Evolutionary conservation across 1,139 yeast species (phyloP).

Genomic region (Sugiyamaella grinbergsii): DNA sequence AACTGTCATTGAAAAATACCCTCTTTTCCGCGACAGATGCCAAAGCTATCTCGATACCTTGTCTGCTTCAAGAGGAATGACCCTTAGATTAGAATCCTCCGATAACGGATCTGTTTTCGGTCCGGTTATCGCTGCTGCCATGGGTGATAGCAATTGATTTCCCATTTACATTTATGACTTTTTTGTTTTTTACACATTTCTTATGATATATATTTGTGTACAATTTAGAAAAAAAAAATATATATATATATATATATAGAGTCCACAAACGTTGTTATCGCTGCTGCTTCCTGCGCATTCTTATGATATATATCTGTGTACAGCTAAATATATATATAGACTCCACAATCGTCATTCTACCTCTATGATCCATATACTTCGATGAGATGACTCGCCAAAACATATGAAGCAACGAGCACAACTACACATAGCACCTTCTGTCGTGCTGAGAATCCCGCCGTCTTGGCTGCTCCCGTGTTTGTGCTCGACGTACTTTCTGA

Average conservation of each 20-base stretch:
- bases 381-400: constrained; percentile 27
- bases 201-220: constrained; percentile 18
- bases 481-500: neutral
- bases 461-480: too few species aligned
- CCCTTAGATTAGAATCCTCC: constrained; percentile 31
- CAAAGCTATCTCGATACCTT: constrained; percentile 37
- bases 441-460: constrained; percentile 18
- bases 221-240: too few species aligned
- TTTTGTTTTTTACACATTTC: constrained; percentile 5
- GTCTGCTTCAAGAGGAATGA: constrained; percentile 29
- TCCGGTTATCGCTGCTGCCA: constrained; percentile 41
- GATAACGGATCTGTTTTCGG: constrained; percentile 39
- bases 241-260: too few species aligned
- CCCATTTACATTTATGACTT: constrained; percentile 1
- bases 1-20: constrained; percentile 82
- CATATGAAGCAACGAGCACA: constrained; percentile 30
- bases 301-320: too few species aligned
- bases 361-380: constrained; percentile 9
- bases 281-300: too few species aligned
- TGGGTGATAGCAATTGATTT: constrained; percentile 24
- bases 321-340: too few species aligned
- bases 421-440: constrained; percentile 29
- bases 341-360: too few species aligned
- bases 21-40: constrained; percentile 65
- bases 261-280: neutral